Evolutionary conservation across 768 basidiomycete species (phyloP).

Genomic region (Pilatotrama ljubarskyi): DNA sequence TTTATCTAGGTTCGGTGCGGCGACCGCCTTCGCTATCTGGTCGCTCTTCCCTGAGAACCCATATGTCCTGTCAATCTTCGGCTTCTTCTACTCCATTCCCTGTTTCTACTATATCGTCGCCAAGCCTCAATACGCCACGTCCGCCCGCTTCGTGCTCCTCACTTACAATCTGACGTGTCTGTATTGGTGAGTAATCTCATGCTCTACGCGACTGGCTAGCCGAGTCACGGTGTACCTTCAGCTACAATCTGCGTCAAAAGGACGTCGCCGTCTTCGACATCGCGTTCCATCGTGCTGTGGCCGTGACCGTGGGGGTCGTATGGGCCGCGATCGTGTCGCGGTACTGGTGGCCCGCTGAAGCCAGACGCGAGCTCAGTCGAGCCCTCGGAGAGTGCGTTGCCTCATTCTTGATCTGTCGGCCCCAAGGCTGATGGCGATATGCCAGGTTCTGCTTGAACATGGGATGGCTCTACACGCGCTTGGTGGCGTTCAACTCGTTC

Average conservation of each 20-base stretch:
- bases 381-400: conserved; percentile 79
- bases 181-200: conserved; percentile 35
- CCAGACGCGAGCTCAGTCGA: conserved; percentile 81
- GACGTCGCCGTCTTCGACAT: conserved; percentile 65
- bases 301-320: conserved; percentile 83
- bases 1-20: conserved; percentile 67
- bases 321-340: conserved; percentile 89
- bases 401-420: neutral
- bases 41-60: conserved; percentile 75
- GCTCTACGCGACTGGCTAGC: neutral
- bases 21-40: conserved; percentile 71
- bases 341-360: conserved; percentile 96
- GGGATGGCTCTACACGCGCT: conserved; percentile 91
- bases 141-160: conserved; percentile 78
- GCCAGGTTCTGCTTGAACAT: conserved; percentile 87
- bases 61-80: conserved; percentile 73
- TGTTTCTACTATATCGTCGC: conserved; percentile 91
- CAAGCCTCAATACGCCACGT: conserved; percentile 72
- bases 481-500: conserved; percentile 86
- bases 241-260: conserved; percentile 76
- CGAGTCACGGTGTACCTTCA: conserved; percentile 29
- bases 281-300: conserved; percentile 73
- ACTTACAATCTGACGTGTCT: conserved; percentile 87
- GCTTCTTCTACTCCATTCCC: conserved; percentile 87
- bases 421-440: neutral